Conservation (phyloP, 495 filamentous ascomycete species). For the Penicillium taxi region DNA sequence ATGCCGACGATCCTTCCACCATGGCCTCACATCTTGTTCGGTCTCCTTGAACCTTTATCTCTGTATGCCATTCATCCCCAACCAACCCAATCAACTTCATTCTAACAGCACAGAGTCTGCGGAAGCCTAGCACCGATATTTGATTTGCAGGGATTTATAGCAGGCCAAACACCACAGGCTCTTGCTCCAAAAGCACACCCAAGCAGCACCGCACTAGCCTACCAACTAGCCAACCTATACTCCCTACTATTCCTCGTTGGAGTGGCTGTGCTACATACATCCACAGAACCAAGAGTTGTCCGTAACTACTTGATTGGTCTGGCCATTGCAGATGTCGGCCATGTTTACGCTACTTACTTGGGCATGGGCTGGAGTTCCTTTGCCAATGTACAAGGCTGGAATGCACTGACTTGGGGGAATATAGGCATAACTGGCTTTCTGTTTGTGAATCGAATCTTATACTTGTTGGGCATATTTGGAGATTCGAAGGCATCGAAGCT, state of each 20-base stretch:
- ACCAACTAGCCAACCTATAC: conserved; percentile 63
- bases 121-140: conserved; percentile 50
- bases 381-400: conserved; percentile 53
- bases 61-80: conserved; percentile 39
- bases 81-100: conserved; percentile 3
- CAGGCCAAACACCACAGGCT: conserved; percentile 46
- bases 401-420: conserved; percentile 65
- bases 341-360: conserved; percentile 55
- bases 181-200: conserved; percentile 24
- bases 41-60: conserved; percentile 58
- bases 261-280: conserved; percentile 51
- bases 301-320: conserved; percentile 59
- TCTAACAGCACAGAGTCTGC: conserved; percentile 40
- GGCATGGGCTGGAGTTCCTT: conserved; percentile 49
- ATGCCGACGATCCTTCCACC: conserved; percentile 35
- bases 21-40: conserved; percentile 39
- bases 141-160: conserved; percentile 50
- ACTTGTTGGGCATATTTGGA: conserved; percentile 54
- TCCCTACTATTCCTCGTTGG: conserved; percentile 56
- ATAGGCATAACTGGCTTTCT: conserved; percentile 52
- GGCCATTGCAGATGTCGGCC: conserved; percentile 59
- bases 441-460: conserved; percentile 47
- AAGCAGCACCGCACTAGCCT: conserved; percentile 42
- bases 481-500: conserved; percentile 20
- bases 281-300: conserved; percentile 55